Evolutionary conservation across 805 yeast genomes (phyloP), one percentile per base, ranked within the genome.

Genomic region (Teunomyces tritomae): DNA sequence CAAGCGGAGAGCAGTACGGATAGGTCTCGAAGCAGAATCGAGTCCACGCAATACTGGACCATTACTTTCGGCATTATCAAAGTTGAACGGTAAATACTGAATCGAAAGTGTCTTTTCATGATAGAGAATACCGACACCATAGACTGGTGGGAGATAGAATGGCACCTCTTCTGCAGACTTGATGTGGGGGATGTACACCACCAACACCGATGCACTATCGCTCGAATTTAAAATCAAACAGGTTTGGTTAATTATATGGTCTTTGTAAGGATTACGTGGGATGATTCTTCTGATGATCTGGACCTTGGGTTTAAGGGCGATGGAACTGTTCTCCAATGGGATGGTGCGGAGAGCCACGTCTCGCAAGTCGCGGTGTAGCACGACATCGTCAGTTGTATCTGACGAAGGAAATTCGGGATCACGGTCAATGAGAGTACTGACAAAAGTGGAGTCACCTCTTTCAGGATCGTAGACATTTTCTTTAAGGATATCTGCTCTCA

Each of bases 211-310:
- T 28, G 73, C 66, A 4, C 33, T 33, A 5, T 47, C 50, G 27
- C 58, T 57, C 1, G 56, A 49, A 1, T 57, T 56, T 61, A 76
- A 67, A 1, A 80, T 67, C 29, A 82, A 65, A 64, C 97, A 91
- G 0, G 96, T 85, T 65, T 92, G 98, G 61, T 88, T 87, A 51
- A 90, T 82, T 20, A 88, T 79, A 44, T 79, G 78, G 62, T 91
- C 98, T 57, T 88, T 86, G 61, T 80, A 83, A 0, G 96, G 96
- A 59, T 91, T 91, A 64, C 97, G 74, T 8, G 98, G 98, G n/a
- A 91, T 78, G 30, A 91, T 82, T 55, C 96, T 74, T 55, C 97
- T 78, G n/a, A 89, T 88, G 41, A 86, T 68, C 54, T 83, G 82
- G 16, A 65, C 62, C 39, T 71, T 70, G 14, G 76, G 74, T 48